Percentiles rank a stretch among this genome's conserved stretches.
Conservation (phyloP, 139 green algal genomes). For the Nannochloris sp. region DNA sequence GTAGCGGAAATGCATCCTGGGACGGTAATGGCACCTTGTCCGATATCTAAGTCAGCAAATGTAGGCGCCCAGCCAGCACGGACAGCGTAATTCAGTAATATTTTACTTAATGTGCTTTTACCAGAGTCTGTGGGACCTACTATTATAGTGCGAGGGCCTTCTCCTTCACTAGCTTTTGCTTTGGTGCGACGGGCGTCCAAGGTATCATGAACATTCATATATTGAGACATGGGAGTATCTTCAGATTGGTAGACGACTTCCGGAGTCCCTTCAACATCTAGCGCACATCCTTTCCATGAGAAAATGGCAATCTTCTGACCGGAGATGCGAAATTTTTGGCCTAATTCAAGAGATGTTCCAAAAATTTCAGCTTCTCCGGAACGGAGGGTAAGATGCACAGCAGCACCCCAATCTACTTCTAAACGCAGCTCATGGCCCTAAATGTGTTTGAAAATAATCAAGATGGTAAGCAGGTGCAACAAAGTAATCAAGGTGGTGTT, state of each 20-base stretch:
- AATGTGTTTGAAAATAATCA: not conserved
- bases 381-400: constrained; percentile 39
- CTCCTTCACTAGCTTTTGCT: constrained; percentile 19
- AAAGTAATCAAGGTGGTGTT: too few species aligned
- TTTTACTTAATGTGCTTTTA: constrained; percentile 75
- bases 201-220: constrained; percentile 70
- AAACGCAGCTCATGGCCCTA: constrained; percentile 42
- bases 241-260: constrained; percentile 64
- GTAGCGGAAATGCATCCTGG: constrained; percentile 78
- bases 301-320: constrained; percentile 81
- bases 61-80: constrained; percentile 56
- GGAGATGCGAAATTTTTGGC: constrained; percentile 36
- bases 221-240: constrained; percentile 76
- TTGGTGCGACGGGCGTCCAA: constrained; percentile 45
- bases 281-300: constrained; percentile 62
- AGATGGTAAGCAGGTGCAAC: not conserved
- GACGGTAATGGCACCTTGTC: constrained; percentile 73
- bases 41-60: constrained; percentile 86
- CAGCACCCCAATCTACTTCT: constrained; percentile 38
- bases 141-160: constrained; percentile 35
- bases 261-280: constrained; percentile 44
- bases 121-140: constrained; percentile 79
- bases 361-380: constrained; percentile 78
- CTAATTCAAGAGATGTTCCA: constrained; percentile 65
- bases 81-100: constrained; percentile 85